Percentiles rank a stretch among this genome's conserved stretches.
phyloP scores from a whole-genome alignment of 2,329 filamentous ascomycete genomes.

The Tolypocladium ophioglossoides region DNA sequence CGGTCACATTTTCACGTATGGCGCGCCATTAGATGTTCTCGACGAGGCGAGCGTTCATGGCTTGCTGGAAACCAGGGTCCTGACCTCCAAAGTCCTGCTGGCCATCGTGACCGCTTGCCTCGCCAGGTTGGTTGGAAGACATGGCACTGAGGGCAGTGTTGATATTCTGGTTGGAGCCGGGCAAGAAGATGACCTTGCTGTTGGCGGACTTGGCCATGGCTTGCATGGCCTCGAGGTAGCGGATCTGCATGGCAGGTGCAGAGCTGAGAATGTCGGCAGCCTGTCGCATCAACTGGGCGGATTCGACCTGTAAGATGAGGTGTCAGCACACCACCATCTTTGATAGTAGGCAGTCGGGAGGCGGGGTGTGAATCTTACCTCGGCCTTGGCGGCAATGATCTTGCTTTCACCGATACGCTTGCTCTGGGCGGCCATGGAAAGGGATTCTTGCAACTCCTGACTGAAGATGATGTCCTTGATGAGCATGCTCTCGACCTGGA shows the following conservation, averaged over 20 bases:
- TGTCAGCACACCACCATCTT: neutral
- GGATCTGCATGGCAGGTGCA: conserved; percentile 95
- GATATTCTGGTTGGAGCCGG: conserved; percentile 49
- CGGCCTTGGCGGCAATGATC: conserved; percentile 92
- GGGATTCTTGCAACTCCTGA: conserved; percentile 85
- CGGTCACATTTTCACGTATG: conserved; percentile 7
- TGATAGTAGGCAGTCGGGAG: neutral
- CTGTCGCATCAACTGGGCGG: conserved; percentile 85
- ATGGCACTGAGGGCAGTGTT: conserved; percentile 29
- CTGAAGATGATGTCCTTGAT: conserved; percentile 99
- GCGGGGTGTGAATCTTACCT: conserved; percentile 31
- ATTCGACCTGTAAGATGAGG: conserved; percentile 53
- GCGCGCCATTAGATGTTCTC: conserved; percentile 62
- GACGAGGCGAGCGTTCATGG: conserved; percentile 70
- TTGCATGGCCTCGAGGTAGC: conserved; percentile 98
- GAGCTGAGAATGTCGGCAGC: conserved; percentile 88
- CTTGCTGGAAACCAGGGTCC: conserved; percentile 60
- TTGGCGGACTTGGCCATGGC: conserved; percentile 93
- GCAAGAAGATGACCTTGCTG: conserved; percentile 79
- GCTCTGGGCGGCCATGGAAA: conserved; percentile 96
- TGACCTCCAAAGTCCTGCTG: conserved; percentile 40
- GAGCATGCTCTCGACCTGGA: conserved; percentile 94
- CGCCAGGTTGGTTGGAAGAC: conserved; percentile 23
- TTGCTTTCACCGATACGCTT: conserved; percentile 98
- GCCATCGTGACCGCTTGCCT: conserved; percentile 27